A percentile compares a stretch with the other conserved stretches of the same genome.
phyloP scores from a whole-genome alignment of 306 rosid species.

The Spatholobus suberectus region DNA sequence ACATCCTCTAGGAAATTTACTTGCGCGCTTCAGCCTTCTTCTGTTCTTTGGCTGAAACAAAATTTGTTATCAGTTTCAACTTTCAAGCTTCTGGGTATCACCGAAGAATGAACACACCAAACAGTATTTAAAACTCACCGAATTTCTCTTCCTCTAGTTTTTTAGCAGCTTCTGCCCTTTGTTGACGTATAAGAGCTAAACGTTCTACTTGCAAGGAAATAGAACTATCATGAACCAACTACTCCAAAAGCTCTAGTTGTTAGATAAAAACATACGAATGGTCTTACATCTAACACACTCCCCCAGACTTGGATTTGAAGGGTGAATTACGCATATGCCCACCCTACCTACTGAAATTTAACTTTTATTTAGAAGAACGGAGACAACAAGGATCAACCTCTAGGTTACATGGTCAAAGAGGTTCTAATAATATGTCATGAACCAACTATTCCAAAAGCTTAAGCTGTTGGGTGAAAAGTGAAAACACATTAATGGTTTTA shows the following conservation, averaged over 20 bases:
- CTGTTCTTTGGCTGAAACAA: conserved; percentile 79
- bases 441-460: neutral
- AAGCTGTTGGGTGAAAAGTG: neutral
- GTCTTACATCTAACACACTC: neutral
- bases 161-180: conserved; percentile 92
- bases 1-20: conserved; percentile 43
- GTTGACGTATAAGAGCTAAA: conserved; percentile 81
- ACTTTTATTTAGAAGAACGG: too few species aligned
- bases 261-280: neutral
- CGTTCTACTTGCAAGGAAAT: conserved; percentile 60
- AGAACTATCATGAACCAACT: neutral
- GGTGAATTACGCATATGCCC: neutral
- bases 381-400: neutral
- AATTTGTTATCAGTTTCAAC: conserved; percentile 37
- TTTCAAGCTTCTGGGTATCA: neutral
- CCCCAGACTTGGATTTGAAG: neutral
- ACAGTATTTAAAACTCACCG: conserved; percentile 49
- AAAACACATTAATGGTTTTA: neutral
- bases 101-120: neutral
- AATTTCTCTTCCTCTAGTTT: conserved; percentile 86
- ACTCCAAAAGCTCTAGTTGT: neutral
- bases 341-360: too few species aligned
- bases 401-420: neutral
- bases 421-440: neutral
- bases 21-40: conserved; percentile 82